These are phyloP conservation scores for Trypanosoma melophagium DNA, from an alignment of 208 protist species.

Conservation along the genomic window DNA sequence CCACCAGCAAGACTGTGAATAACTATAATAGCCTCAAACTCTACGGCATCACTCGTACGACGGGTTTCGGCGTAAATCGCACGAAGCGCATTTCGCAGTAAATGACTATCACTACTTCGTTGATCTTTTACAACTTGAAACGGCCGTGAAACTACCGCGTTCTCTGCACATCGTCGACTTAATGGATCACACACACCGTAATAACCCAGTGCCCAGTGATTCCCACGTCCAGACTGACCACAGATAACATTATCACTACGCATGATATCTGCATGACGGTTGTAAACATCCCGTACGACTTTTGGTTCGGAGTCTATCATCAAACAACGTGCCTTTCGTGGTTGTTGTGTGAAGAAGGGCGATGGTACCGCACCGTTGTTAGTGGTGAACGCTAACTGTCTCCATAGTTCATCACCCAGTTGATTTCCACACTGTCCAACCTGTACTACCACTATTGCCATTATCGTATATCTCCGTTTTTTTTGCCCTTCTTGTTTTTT, in stretches of 20 bases:
- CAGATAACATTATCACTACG: constrained; percentile 66
- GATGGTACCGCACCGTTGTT: constrained; percentile 22
- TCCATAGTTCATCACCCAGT: constrained; percentile 82
- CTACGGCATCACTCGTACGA: constrained; percentile 44
- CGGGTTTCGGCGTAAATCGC: constrained; percentile 77
- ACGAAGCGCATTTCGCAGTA: constrained; percentile 57
- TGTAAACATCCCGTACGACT: constrained; percentile 65
- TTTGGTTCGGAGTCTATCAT: constrained; percentile 88
- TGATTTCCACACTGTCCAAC: constrained; percentile 90
- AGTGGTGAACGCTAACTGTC: constrained; percentile 41
- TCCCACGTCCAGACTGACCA: constrained; percentile 83
- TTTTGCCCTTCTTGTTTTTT: neutral
- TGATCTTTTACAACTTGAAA: constrained; percentile 72
- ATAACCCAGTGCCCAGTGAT: constrained; percentile 88
- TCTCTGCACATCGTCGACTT: constrained; percentile 47
- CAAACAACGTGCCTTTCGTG: constrained; percentile 73
- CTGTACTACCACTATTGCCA: constrained; percentile 77
- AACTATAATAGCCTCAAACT: constrained; percentile 78
- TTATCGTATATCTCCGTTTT: constrained; percentile 18
- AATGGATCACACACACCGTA: constrained; percentile 55
- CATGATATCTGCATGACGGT: constrained; percentile 56
- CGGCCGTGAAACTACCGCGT: constrained; percentile 36
- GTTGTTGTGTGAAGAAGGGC: constrained; percentile 61
- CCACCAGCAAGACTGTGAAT: constrained; percentile 86
- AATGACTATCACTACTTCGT: constrained; percentile 54